Percentiles rank a stretch among this genome's conserved stretches.
phyloP scores from a whole-genome alignment of 352 stramenopile genomes.

The Globisporangium cystogenes region DNA sequence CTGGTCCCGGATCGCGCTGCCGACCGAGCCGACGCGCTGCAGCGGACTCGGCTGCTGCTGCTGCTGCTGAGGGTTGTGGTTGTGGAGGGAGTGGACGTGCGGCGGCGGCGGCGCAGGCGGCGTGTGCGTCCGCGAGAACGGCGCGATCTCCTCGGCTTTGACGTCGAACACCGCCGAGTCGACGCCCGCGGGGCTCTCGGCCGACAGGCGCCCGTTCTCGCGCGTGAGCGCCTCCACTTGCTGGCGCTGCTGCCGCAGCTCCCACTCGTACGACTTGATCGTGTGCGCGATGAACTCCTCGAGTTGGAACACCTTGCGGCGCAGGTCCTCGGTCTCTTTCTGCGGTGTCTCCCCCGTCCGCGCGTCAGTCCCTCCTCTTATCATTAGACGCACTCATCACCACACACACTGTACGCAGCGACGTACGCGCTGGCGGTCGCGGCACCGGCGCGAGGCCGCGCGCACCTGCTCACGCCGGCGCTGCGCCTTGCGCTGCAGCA shows the following conservation, averaged over 20 bases:
- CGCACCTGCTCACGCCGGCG: constrained; percentile 57
- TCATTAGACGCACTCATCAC: too few species aligned
- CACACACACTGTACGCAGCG: too few species aligned
- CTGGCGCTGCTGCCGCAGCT: constrained; percentile 34
- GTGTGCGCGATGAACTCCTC: constrained; percentile 61
- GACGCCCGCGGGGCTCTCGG: constrained; percentile 13
- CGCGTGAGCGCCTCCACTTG: constrained; percentile 33
- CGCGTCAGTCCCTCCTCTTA: background rate
- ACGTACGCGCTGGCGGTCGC: constrained; percentile 46
- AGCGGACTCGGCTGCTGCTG: background rate
- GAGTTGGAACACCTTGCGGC: constrained; percentile 63
- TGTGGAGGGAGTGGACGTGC: background rate
- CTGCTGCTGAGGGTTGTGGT: background rate
- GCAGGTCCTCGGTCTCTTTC: constrained; percentile 62
- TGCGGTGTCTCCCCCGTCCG: background rate
- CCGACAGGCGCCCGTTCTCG: constrained; percentile 27
- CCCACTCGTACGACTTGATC: constrained; percentile 50
- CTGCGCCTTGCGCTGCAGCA: constrained; percentile 56
- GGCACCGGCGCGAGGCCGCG: constrained; percentile 46
- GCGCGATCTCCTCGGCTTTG: constrained; percentile 22
- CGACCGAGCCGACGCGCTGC: background rate
- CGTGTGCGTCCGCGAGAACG: constrained; percentile 5
- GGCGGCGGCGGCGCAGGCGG: background rate
- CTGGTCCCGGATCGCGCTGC: constrained; percentile 9
- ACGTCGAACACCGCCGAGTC: constrained; percentile 17